phyloP scores from a whole-genome alignment of 768 basidiomycete species.

The Podaxis carcinomalis region DNA sequence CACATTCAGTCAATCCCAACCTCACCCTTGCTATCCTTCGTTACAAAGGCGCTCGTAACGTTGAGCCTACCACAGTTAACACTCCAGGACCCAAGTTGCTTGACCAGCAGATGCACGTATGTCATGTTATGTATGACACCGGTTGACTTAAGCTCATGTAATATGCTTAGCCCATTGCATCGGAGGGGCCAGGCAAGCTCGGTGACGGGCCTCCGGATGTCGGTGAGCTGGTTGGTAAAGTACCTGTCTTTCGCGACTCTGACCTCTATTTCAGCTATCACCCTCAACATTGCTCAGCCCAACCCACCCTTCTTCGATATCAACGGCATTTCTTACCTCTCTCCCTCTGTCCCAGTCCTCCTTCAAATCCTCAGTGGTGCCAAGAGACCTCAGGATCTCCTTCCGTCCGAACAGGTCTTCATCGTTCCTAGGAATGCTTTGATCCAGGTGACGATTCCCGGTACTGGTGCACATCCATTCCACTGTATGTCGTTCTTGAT shows the following conservation, averaged over 20 bases:
- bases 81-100: conserved; percentile 20
- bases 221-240: background rate
- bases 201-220: conserved; percentile 31
- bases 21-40: conserved; percentile 39
- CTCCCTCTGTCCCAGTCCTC: conserved; percentile 35
- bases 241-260: background rate
- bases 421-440: conserved; percentile 35
- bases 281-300: conserved; percentile 20
- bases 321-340: conserved; percentile 14
- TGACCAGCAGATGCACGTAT: conserved; percentile 20
- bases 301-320: conserved; percentile 14
- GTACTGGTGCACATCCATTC: conserved; percentile 16
- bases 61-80: conserved; percentile 23
- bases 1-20: conserved; percentile 22
- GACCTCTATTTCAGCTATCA: conserved; percentile 17
- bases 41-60: conserved; percentile 32
- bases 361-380: conserved; percentile 26
- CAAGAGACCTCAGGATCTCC: conserved; percentile 28
- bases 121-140: background rate
- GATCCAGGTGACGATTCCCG: conserved; percentile 43
- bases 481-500: background rate
- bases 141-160: background rate
- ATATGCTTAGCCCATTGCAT: background rate
- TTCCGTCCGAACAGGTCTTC: conserved; percentile 13
- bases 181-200: conserved; percentile 2